Percentiles rank a stretch among this genome's conserved stretches.
These are phyloP conservation scores for Mortierella claussenii DNA, from an alignment of 192 early-diverging fungal species.

Conservation along the genomic window DNA sequence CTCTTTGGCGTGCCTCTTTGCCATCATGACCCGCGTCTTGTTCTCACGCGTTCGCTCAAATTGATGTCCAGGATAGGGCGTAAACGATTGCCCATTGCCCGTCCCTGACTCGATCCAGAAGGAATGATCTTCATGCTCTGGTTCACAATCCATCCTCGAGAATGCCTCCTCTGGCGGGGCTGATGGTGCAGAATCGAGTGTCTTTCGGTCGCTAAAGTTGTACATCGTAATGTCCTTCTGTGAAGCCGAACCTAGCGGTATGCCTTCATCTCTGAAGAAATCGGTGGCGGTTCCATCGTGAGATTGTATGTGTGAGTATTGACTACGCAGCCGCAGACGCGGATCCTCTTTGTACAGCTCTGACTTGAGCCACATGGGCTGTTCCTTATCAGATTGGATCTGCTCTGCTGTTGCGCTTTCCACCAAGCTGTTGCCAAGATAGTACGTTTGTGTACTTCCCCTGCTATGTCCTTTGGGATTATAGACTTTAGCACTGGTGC, in stretches of 20 bases:
- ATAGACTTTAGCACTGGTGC: neutral
- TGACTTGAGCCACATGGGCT: neutral
- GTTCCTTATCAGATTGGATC: conserved; percentile 3
- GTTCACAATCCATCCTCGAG: no score
- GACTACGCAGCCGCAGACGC: neutral
- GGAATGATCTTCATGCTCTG: no score
- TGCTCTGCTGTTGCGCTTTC: neutral
- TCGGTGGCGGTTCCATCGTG: neutral
- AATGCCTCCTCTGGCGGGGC: no score
- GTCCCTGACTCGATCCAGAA: no score
- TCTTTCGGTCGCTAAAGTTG: conserved; percentile 40
- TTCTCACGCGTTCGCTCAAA: no score
- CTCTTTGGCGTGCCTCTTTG: no score
- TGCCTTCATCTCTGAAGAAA: neutral
- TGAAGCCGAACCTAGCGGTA: no score
- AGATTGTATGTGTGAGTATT: neutral
- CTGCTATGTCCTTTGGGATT: conserved; percentile 3
- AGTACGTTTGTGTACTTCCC: neutral
- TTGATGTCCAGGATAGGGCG: no score
- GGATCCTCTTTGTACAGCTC: neutral
- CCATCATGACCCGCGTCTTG: no score
- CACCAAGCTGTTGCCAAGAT: neutral
- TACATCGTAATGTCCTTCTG: conserved; percentile 8
- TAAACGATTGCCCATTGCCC: no score
- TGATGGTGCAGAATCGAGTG: conserved; percentile 19